Conservation (phyloP, 1,284 basidiomycete species). For the Microbotryum saponariae region DNA sequence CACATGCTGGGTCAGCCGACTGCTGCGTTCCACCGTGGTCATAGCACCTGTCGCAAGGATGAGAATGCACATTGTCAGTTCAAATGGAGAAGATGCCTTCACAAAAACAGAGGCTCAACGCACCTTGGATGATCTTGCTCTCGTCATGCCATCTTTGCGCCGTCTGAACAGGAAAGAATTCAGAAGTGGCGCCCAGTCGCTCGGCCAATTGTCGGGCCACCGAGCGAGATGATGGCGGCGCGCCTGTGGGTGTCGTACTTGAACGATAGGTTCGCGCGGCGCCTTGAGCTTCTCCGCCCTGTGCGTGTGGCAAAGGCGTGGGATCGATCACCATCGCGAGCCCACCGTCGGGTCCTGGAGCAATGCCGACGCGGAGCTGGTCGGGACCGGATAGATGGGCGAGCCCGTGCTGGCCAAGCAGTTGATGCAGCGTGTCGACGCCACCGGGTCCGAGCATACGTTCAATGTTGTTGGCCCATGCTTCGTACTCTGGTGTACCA, state of each 20-base stretch:
- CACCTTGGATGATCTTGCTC: constrained; percentile 67
- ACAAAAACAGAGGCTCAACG: constrained; percentile 42
- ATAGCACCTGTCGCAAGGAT: constrained; percentile 11
- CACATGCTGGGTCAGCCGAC: constrained; percentile 64
- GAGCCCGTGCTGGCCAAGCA: constrained; percentile 29
- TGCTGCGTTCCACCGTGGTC: constrained; percentile 56
- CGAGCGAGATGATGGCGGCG: constrained; percentile 6
- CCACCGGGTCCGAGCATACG: constrained; percentile 29
- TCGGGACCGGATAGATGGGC: constrained; percentile 29
- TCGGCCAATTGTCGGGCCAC: constrained; percentile 28
- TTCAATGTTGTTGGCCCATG: constrained; percentile 31
- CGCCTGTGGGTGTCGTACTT: constrained; percentile 1
- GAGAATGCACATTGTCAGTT: neutral
- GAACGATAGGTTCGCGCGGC: neutral
- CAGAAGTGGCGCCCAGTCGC: constrained; percentile 33
- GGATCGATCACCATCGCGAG: constrained; percentile 32
- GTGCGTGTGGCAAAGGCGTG: constrained; percentile 1
- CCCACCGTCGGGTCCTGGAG: constrained; percentile 27
- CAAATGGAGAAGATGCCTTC: neutral
- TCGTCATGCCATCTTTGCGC: constrained; percentile 88
- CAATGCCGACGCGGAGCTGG: constrained; percentile 28
- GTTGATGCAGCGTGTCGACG: constrained; percentile 30
- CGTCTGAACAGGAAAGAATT: constrained; percentile 61
- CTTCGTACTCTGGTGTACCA: constrained; percentile 29
- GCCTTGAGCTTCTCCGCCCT: constrained; percentile 6